Base-by-base conservation (phyloP, 768 basidiomycete species). In the Suillus decipiens region DNA sequence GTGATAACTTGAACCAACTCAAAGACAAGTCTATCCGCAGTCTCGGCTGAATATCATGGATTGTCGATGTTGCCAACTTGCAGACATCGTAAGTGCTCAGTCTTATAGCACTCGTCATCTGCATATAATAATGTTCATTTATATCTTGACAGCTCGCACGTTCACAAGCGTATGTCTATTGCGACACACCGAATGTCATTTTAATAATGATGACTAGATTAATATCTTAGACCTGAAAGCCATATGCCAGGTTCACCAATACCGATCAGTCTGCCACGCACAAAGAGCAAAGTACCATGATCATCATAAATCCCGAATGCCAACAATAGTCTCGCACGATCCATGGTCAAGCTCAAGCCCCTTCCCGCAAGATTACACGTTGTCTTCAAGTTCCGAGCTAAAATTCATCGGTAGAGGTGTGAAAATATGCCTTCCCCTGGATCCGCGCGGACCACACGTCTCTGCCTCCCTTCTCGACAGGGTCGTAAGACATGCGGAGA, bases 331-430 rank as follows among this genome's bases (percentile, higher is more conserved):
- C 28, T 28, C 28, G 28, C 28, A 28, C 28, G 28, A 3, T 28
- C 28, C 28, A 28, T 28, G 28, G 3, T 28, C 28, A 28, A 28
- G 28, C 28, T 54, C 71, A 1, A 55, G 64, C 1, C 59, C 67
- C 39, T 66, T 73, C 60, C 73, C 66, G 64, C 75, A 68, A 42
- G 67, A 65, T 33, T 61, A 61, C 43, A 82, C 75, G 47, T 77
- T 77, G 47, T 85, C 80, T 2, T 28, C 28, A 28, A 28, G 68
- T 77, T 17, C 83, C 84, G 22, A 87, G 65, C 53, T 66, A 72
- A 17, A 79, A 62, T 4, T 75, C 71, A 59, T 84, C 85, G 28
- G 62, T 85, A 84, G 34, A 87, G 60, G 65, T 87, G 86, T 1
- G 86, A 84, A 62, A 85, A 86, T 59, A 82, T 60, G 5, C 80